Conservation (phyloP, 768 basidiomycete genomes). For the Erythrobasidium yunnanense region DNA sequence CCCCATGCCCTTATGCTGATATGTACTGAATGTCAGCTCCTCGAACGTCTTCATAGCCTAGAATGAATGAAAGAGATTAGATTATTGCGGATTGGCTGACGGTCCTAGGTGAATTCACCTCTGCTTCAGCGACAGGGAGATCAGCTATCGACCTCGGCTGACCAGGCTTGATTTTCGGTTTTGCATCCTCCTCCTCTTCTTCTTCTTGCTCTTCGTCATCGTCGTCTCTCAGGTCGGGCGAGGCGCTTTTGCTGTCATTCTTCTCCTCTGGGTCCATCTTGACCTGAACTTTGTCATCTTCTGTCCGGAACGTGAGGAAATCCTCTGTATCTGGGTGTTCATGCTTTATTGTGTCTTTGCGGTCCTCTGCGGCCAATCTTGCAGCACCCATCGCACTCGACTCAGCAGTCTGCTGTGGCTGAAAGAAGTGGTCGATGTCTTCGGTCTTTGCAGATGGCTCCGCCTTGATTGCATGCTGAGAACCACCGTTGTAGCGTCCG, state of each 20-base stretch:
- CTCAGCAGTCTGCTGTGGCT: too few relatives aligned
- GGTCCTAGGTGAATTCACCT: too few relatives aligned
- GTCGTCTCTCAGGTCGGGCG: neutral
- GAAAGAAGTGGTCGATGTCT: too few relatives aligned
- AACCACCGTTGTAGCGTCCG: too few relatives aligned
- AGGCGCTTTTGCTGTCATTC: neutral
- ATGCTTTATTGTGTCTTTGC: neutral
- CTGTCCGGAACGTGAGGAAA: constrained; percentile 10
- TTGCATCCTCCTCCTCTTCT: neutral
- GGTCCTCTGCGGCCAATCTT: too few relatives aligned
- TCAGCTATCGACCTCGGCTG: constrained; percentile 3
- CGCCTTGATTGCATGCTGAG: too few relatives aligned
- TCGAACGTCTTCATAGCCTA: constrained; percentile 50
- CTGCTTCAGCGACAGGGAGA: constrained; percentile 1
- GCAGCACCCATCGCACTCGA: too few relatives aligned
- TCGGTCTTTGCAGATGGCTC: too few relatives aligned
- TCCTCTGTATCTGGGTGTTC: constrained; percentile 1
- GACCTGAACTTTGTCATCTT: neutral
- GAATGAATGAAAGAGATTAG: neutral
- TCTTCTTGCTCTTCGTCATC: neutral
- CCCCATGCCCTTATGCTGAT: constrained; percentile 79
- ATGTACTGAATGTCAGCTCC: constrained; percentile 65
- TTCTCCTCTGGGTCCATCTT: constrained; percentile 1
- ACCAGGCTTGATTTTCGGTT: neutral
- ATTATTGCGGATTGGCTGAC: too few relatives aligned